Percentiles rank a stretch among this genome's conserved stretches.
Evolutionary conservation across 306 rosid genomes (phyloP).

Genomic region (Herpetospermum pedunculosum): DNA sequence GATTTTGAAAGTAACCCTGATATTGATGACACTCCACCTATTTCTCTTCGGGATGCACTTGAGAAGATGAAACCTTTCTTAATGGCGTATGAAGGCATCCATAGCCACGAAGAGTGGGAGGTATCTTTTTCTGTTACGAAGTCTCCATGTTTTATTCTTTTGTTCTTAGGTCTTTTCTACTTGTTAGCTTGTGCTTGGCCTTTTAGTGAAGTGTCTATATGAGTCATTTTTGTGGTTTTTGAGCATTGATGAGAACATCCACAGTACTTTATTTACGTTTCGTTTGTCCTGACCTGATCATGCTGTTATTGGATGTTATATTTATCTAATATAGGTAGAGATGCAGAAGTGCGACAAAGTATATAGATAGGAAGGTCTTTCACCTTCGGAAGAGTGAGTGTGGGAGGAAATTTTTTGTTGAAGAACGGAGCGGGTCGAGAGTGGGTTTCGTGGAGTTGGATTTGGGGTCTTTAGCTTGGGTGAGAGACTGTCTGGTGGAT

Average conservation of each 20-base stretch:
- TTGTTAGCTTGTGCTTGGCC: neutral
- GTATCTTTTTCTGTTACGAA: slow-evolving; percentile 18
- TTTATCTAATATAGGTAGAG: neutral
- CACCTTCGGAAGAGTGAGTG: no score
- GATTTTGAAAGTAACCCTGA: slow-evolving; percentile 78
- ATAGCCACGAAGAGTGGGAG: slow-evolving; percentile 96
- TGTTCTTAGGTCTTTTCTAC: neutral
- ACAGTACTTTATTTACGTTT: neutral
- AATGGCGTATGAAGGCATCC: slow-evolving; percentile 80
- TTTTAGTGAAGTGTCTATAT: neutral
- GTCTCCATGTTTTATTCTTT: neutral
- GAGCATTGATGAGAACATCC: neutral
- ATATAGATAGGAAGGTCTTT: no score
- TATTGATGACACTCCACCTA: slow-evolving; percentile 75
- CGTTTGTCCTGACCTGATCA: neutral
- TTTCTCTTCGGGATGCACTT: slow-evolving; percentile 71
- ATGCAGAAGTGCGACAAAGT: neutral
- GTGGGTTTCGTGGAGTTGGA: no score
- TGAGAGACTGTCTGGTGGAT: no score
- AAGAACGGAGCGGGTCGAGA: no score
- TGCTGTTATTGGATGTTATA: neutral
- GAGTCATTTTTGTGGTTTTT: neutral
- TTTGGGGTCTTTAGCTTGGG: no score
- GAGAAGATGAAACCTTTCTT: slow-evolving; percentile 91
- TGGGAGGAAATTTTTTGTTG: no score